Evolutionary conservation across 108 stramenopile genomes (phyloP).

Genomic region (Cylindrotheca fusiformis): DNA sequence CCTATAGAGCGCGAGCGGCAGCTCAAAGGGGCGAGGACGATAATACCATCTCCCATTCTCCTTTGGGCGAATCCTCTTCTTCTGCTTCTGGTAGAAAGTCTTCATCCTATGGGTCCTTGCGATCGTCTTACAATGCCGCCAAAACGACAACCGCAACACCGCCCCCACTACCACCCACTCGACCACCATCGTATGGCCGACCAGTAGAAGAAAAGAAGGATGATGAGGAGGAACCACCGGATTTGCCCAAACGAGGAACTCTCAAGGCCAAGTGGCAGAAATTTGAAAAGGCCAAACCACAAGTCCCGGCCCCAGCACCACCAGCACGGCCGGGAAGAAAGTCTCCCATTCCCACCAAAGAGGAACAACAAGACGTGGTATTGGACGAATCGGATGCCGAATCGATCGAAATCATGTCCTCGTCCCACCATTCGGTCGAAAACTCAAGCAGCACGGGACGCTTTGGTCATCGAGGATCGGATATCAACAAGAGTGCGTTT

Average conservation of each 20-base stretch:
- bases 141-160: not conserved
- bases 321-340: slow-evolving; percentile 1
- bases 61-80: too few species aligned
- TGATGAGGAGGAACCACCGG: slow-evolving; percentile 12
- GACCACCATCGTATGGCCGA: not conserved
- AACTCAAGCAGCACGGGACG: not conserved
- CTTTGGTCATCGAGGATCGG: slow-evolving; percentile 1
- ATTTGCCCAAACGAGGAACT: slow-evolving; percentile 2
- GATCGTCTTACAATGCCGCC: slow-evolving; percentile 12
- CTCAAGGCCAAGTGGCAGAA: slow-evolving; percentile 27
- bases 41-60: too few species aligned
- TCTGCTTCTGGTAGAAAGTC: too few species aligned
- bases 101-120: slow-evolving; percentile 8
- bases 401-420: not conserved
- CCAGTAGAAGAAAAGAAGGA: slow-evolving; percentile 34
- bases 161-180: slow-evolving; percentile 2
- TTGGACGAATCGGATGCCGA: not conserved
- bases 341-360: not conserved
- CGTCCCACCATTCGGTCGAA: not conserved
- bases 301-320: not conserved
- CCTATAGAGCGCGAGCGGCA: not conserved
- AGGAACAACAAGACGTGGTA: not conserved
- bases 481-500: not conserved
- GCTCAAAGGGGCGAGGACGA: not conserved
- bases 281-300: slow-evolving; percentile 17